Evolutionary conservation across 306 rosid species (phyloP).

Genomic region (Lathyrus oleraceus): DNA sequence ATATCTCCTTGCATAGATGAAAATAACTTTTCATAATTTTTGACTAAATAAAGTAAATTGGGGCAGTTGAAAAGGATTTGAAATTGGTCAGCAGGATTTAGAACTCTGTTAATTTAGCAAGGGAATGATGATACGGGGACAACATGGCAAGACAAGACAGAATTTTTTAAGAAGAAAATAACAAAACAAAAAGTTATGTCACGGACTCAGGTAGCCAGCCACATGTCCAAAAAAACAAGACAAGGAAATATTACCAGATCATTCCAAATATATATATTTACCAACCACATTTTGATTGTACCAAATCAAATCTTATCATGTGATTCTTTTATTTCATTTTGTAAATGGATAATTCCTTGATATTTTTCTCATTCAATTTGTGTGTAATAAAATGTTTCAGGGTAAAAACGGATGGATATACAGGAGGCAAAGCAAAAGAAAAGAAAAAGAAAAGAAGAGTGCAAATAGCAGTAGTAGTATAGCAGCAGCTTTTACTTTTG

Average conservation of each 20-base stretch:
- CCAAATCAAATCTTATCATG: constrained; percentile 3
- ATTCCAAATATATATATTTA: constrained; percentile 1
- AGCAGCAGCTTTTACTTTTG: constrained; percentile 53
- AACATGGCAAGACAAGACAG: constrained; percentile 33
- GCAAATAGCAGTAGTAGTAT: constrained; percentile 28
- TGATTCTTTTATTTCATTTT: background rate
- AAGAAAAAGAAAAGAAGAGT: constrained; percentile 18
- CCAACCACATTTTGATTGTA: constrained; percentile 21
- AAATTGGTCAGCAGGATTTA: constrained; percentile 26
- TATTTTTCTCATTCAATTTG: background rate
- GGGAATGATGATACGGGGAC: constrained; percentile 33
- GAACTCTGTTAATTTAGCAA: constrained; percentile 23
- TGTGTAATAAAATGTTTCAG: constrained; percentile 44
- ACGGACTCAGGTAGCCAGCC: background rate
- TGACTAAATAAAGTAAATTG: constrained; percentile 35
- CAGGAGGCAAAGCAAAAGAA: constrained; percentile 32
- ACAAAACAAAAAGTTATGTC: constrained; percentile 25
- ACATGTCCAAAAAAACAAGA: constrained; percentile 4
- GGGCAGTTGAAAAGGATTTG: constrained; percentile 16
- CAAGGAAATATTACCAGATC: background rate
- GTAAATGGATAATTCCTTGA: constrained; percentile 8
- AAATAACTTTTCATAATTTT: constrained; percentile 31
- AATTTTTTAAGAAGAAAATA: background rate
- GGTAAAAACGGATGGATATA: constrained; percentile 33
- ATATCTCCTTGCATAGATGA: background rate